Evolutionary conservation across 495 filamentous ascomycete species (phyloP), one percentile per base, ranked within the genome.

Genomic region (Penicillium roqueforti): DNA sequence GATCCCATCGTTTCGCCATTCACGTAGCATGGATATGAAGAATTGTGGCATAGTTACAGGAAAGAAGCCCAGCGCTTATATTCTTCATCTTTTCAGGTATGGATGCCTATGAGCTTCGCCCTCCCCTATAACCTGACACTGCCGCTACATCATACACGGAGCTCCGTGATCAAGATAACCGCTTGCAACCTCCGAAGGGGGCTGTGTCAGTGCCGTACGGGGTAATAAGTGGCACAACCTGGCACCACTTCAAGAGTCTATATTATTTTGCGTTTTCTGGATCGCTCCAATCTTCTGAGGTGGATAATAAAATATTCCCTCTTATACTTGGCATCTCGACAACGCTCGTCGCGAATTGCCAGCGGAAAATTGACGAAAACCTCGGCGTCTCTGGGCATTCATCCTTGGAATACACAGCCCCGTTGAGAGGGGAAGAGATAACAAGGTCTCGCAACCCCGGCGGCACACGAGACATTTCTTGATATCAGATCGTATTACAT

Each of bases 331-430:
- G 42, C 42, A 46, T 18, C 19, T 47, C 36, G 3, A 32, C 6
- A 19, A 16, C 26, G 14, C 43, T 52, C 50, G 29, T 42, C 25
- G 23, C 51, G 9, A 53, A 45, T 22, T 54, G 22, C 16, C 29
- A 16, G 10, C 11, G 4, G 29, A 9, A 37, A 28, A 16, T 53
- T 1, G 3, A 37, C 9, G 3, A 7, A 28, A 26, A 28, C 20
- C 51, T 54, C 51, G 42, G 51, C 51, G 18, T 39, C 28, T 50
- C 48, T 54, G 51, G 51, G 51, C 51, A 54, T 37, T 4, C 6
- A 14, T 39, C n/a, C 6, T 36, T 36, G 32, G 32, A 16, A 16
- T 36, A 45, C 51, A 54, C 51, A 54, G 51, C 51, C 51, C 50
- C 47, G 9, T 16, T 10, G 3, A 26, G 40, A 32, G 40, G 29